Evolutionary conservation across 179 eudicot species (phyloP).

Genomic region (Heliamphora pulchella): DNA sequence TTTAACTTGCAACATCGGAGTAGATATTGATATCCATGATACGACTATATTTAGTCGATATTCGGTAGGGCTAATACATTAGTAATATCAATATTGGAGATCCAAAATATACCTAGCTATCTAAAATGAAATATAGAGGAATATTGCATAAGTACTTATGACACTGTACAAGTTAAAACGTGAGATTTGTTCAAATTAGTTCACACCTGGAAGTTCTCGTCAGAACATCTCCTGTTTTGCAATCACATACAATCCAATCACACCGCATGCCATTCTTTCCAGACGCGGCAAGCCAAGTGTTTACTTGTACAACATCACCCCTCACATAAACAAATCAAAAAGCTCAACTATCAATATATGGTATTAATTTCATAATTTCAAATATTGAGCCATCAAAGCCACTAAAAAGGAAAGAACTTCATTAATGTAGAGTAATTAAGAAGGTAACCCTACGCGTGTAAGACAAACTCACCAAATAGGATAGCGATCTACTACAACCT

Average conservation of each 20-base stretch:
- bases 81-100: too few relatives aligned
- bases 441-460: neutral
- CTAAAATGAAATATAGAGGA: neutral
- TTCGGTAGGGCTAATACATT: too few relatives aligned
- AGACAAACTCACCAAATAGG: conserved; percentile 64
- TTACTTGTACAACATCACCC: conserved; percentile 97
- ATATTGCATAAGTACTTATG: neutral
- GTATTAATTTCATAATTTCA: conserved; percentile 17
- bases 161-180: neutral
- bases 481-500: conserved; percentile 73
- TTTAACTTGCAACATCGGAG: too few relatives aligned
- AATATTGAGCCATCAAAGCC: neutral
- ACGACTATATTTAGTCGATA: too few relatives aligned
- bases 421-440: neutral
- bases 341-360: too few relatives aligned
- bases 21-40: too few relatives aligned
- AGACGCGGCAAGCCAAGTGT: conserved; percentile 85
- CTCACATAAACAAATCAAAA: conserved; percentile 28
- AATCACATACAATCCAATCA: conserved; percentile 83
- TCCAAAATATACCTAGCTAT: neutral
- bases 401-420: neutral
- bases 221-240: conserved; percentile 68
- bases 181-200: neutral
- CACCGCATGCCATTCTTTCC: conserved; percentile 97
- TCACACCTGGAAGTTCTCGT: conserved; percentile 85